Percentiles rank a stretch among this genome's conserved stretches.
phyloP scores from a whole-genome alignment of 169 alveolate genomes.

The Plasmodium blacklocki region DNA sequence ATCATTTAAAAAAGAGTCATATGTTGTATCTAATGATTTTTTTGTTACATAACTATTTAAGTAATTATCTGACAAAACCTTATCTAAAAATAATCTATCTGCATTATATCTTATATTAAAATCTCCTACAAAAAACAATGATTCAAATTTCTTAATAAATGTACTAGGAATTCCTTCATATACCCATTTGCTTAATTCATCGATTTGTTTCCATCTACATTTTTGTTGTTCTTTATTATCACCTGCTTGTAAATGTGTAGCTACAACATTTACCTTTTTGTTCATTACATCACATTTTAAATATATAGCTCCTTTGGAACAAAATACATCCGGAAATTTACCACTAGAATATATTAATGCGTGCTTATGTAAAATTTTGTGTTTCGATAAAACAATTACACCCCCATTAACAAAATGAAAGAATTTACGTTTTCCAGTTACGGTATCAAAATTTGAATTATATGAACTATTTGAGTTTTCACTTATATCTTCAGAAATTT shows the following conservation, averaged over 20 bases:
- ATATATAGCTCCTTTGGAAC: constrained; percentile 88
- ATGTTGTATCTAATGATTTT: constrained; percentile 48
- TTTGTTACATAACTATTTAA: constrained; percentile 61
- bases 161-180: constrained; percentile 75
- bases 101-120: constrained; percentile 30
- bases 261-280: constrained; percentile 82
- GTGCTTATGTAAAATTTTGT: constrained; percentile 78
- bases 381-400: constrained; percentile 78
- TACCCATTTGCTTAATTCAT: constrained; percentile 86
- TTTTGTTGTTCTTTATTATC: constrained; percentile 65
- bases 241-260: constrained; percentile 89
- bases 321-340: constrained; percentile 79
- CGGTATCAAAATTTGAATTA: constrained; percentile 66
- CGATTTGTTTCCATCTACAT: constrained; percentile 80
- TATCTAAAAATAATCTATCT: constrained; percentile 39
- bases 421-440: constrained; percentile 79
- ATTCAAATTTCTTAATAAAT: constrained; percentile 68
- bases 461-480: not conserved
- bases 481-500: not conserved
- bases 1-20: constrained; percentile 53
- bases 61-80: constrained; percentile 13
- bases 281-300: constrained; percentile 79
- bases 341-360: constrained; percentile 77
- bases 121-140: constrained; percentile 77
- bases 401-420: constrained; percentile 80